A percentile compares a stretch with the other conserved stretches of the same genome.
Conservation (phyloP, 352 stramenopile species). For the Phytopythium oedochilum region DNA sequence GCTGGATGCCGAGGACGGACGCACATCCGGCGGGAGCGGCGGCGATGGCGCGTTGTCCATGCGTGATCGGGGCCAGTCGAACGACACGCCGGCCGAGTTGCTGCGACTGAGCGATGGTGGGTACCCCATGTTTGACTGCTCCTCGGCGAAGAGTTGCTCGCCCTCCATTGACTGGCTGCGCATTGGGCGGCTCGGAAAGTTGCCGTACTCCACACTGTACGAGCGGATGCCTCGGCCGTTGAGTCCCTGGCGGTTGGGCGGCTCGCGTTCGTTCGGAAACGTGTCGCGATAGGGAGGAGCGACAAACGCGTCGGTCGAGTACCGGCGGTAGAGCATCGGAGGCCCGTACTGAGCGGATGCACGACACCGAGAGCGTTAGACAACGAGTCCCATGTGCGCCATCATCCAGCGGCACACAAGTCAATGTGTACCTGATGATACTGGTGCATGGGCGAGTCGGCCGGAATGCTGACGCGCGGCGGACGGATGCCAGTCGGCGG, state of each 20-base stretch:
- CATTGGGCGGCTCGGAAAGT: slow-evolving; percentile 43
- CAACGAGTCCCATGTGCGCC: no score
- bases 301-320: slow-evolving; percentile 66
- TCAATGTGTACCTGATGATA: slow-evolving; percentile 52
- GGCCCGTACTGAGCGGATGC: slow-evolving; percentile 24
- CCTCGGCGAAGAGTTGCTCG: slow-evolving; percentile 47
- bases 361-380: slow-evolving; percentile 1
- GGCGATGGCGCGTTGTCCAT: slow-evolving; percentile 37
- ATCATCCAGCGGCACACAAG: no score
- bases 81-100: slow-evolving; percentile 50
- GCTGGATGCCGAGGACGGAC: slow-evolving; percentile 10
- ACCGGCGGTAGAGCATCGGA: slow-evolving; percentile 59
- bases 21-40: slow-evolving; percentile 58
- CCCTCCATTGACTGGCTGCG: slow-evolving; percentile 78
- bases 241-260: slow-evolving; percentile 34
- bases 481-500: slow-evolving; percentile 35
- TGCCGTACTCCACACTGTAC: slow-evolving; percentile 72
- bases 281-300: slow-evolving; percentile 59
- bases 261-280: slow-evolving; percentile 44
- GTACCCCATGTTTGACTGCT: slow-evolving; percentile 43
- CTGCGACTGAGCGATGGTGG: slow-evolving; percentile 49
- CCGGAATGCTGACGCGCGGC: slow-evolving; percentile 62
- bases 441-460: slow-evolving; percentile 64
- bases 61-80: slow-evolving; percentile 57
- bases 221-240: slow-evolving; percentile 54